phyloP scores from a whole-genome alignment of 306 rosid species.

The Casuarina equisetifolia region DNA sequence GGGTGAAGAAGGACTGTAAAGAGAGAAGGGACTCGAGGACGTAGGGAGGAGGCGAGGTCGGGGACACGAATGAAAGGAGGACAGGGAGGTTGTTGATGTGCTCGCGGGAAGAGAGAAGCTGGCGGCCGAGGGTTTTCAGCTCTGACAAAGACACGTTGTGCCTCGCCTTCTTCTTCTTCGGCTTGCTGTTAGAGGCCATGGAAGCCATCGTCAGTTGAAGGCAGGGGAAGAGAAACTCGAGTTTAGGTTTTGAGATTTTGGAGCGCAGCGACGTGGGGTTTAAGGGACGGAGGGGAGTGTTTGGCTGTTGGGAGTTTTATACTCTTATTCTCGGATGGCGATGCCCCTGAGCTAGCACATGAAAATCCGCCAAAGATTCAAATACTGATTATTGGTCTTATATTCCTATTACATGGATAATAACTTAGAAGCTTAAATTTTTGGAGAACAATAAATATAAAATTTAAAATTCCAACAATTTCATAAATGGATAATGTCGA shows the following conservation, averaged over 20 bases:
- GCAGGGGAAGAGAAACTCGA: background rate
- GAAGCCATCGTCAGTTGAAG: slow-evolving; percentile 41
- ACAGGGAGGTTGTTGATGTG: slow-evolving; percentile 87
- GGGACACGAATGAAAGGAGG: slow-evolving; percentile 61
- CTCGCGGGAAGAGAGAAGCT: slow-evolving; percentile 69
- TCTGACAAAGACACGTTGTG: slow-evolving; percentile 53
- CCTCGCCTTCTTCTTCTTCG: slow-evolving; percentile 32
- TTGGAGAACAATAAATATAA: no score
- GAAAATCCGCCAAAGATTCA: no score
- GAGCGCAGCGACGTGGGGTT: background rate
- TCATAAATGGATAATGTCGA: no score
- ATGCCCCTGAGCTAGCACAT: background rate
- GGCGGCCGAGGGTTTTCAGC: slow-evolving; percentile 70
- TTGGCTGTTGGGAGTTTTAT: background rate
- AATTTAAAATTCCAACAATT: no score
- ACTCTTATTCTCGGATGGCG: background rate
- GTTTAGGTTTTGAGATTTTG: background rate
- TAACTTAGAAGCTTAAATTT: no score
- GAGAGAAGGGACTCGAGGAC: slow-evolving; percentile 80
- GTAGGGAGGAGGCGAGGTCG: slow-evolving; percentile 68
- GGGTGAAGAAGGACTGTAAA: slow-evolving; percentile 75
- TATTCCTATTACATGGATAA: no score
- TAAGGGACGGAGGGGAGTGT: background rate
- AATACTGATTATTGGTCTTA: no score
- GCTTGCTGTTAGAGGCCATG: slow-evolving; percentile 34